These are phyloP conservation scores for Anthostomella pinea DNA, from an alignment of 2,329 filamentous ascomycete species.

Conservation along the genomic window DNA sequence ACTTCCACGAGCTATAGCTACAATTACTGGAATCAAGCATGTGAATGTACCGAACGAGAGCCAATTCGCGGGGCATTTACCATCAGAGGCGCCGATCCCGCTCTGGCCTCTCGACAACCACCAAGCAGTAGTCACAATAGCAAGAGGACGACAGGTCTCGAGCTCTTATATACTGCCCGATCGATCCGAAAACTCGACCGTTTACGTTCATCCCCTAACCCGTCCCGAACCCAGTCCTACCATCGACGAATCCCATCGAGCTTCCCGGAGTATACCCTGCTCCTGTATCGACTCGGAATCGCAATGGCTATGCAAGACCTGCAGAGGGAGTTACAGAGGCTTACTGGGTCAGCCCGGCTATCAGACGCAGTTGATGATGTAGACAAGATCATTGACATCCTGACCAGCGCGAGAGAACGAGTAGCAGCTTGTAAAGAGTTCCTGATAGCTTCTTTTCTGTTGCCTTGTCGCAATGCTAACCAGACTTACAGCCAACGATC, in stretches of 20 bases:
- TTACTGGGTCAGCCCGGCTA: constrained; percentile 67
- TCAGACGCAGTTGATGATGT: constrained; percentile 73
- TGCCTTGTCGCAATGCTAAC: constrained; percentile 1
- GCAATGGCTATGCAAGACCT: constrained; percentile 52
- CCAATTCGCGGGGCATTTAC: no score
- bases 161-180: no score
- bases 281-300: not conserved
- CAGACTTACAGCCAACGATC: constrained; percentile 50
- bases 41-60: no score
- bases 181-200: no score
- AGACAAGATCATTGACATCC: constrained; percentile 75
- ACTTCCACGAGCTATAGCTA: not conserved
- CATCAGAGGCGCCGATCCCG: no score
- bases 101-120: no score
- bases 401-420: constrained; percentile 69
- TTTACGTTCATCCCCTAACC: no score
- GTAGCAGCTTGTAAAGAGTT: constrained; percentile 62
- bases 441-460: not conserved
- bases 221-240: not conserved
- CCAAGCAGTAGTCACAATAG: no score
- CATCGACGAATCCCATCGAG: no score
- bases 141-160: no score
- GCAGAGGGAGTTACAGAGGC: constrained; percentile 70
- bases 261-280: not conserved
- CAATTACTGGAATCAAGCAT: no score